phyloP scores from a whole-genome alignment of 2,329 filamentous ascomycete genomes.

The Penicillium sp. region DNA sequence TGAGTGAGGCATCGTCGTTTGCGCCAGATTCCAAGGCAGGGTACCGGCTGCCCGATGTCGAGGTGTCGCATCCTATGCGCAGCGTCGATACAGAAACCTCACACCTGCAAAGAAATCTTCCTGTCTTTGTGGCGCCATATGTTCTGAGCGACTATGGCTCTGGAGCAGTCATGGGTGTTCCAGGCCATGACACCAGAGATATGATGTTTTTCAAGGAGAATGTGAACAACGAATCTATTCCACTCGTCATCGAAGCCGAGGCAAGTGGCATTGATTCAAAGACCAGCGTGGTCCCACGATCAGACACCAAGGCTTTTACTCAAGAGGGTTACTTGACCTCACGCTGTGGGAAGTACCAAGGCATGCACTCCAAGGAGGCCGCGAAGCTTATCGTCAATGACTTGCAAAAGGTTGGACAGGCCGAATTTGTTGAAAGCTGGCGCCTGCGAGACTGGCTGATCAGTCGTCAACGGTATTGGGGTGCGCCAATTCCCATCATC shows the following conservation, averaged over 20 bases:
- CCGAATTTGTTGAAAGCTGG: slow-evolving; percentile 70
- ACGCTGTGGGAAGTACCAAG: slow-evolving; percentile 65
- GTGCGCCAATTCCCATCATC: slow-evolving; percentile 83
- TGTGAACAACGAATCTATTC: slow-evolving; percentile 59
- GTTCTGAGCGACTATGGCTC: slow-evolving; percentile 84
- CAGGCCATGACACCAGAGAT: slow-evolving; percentile 78
- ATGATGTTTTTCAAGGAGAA: slow-evolving; percentile 79
- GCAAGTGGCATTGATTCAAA: slow-evolving; percentile 32
- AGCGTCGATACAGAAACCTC: slow-evolving; percentile 55
- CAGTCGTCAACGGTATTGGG: slow-evolving; percentile 91
- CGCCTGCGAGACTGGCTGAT: slow-evolving; percentile 86
- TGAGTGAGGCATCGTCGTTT: slow-evolving; percentile 59
- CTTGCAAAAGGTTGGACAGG: slow-evolving; percentile 56
- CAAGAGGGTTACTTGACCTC: slow-evolving; percentile 68
- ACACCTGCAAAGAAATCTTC: slow-evolving; percentile 52
- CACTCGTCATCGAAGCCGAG: slow-evolving; percentile 58
- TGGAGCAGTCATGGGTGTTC: slow-evolving; percentile 89
- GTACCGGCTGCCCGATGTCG: slow-evolving; percentile 64
- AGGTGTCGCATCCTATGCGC: slow-evolving; percentile 65
- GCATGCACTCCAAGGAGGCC: slow-evolving; percentile 64
- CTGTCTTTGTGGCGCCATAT: slow-evolving; percentile 81
- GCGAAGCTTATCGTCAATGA: slow-evolving; percentile 60
- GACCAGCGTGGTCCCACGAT: slow-evolving; percentile 28
- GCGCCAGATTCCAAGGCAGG: slow-evolving; percentile 61
- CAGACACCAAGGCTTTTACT: slow-evolving; percentile 58